Evolutionary conservation across 768 basidiomycete species (phyloP).

Genomic region (Mycena alexandri): DNA sequence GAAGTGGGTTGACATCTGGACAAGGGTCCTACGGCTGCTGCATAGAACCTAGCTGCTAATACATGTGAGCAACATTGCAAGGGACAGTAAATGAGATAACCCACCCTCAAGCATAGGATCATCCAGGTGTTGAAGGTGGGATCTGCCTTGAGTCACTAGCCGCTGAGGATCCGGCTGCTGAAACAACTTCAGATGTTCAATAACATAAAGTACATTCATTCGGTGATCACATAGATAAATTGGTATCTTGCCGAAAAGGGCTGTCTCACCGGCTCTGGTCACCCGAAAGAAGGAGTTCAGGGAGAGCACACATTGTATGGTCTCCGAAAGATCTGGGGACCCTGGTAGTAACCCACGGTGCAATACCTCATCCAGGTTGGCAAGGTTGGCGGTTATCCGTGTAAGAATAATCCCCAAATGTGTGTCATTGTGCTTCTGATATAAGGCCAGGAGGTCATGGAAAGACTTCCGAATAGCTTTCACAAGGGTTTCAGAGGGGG

Average conservation of each 20-base stretch:
- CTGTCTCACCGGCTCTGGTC: too few species aligned
- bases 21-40: background rate
- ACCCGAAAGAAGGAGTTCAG: background rate
- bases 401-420: too few species aligned
- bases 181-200: background rate
- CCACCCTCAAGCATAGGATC: constrained; percentile 1
- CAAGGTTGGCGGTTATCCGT: background rate
- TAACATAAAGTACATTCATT: background rate
- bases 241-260: too few species aligned
- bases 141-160: background rate
- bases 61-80: background rate
- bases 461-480: background rate
- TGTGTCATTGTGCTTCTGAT: background rate
- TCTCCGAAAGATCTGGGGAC: background rate
- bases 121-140: background rate
- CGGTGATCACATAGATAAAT: background rate
- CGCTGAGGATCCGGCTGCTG: too few species aligned
- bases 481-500: background rate
- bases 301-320: background rate
- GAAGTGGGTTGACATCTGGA: background rate
- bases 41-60: background rate
- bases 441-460: background rate
- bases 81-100: background rate
- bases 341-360: background rate
- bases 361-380: background rate